Percentiles rank a stretch among this genome's conserved stretches.
Conservation (phyloP, 352 stramenopile genomes). For the Globisporangium paddicum region DNA sequence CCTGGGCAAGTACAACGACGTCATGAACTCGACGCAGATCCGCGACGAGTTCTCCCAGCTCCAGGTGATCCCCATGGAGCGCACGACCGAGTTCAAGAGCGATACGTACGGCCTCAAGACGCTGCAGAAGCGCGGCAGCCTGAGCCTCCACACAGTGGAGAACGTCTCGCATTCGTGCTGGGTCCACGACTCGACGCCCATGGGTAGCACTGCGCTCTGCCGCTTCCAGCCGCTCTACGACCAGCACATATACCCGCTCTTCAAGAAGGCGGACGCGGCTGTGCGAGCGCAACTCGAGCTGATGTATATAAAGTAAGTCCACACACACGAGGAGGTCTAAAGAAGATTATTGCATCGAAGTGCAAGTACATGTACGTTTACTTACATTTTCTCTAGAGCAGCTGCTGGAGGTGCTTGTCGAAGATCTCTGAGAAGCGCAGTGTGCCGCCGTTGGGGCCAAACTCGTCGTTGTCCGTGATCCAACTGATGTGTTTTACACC, state of each 20-base stretch:
- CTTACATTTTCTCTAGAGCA: not conserved
- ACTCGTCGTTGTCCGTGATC: constrained; percentile 16
- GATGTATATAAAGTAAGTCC: not conserved
- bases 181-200: constrained; percentile 11
- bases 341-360: not conserved
- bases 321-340: not conserved
- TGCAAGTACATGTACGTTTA: not conserved
- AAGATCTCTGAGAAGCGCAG: constrained; percentile 16
- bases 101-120: constrained; percentile 31
- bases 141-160: constrained; percentile 17
- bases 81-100: constrained; percentile 21
- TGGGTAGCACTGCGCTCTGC: constrained; percentile 1
- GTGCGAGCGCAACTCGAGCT: not conserved
- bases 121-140: constrained; percentile 18
- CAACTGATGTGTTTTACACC: constrained; percentile 29
- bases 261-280: not conserved
- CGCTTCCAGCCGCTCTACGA: constrained; percentile 7
- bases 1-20: constrained; percentile 28
- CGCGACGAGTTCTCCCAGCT: constrained; percentile 6
- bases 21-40: constrained; percentile 13
- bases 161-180: constrained; percentile 26
- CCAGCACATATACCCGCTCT: constrained; percentile 8
- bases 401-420: constrained; percentile 6
- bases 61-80: constrained; percentile 19
- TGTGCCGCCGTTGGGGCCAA: not conserved